These are phyloP conservation scores for Magnaporthales sp. DNA, from an alignment of 2,329 filamentous ascomycete species.

Conservation along the genomic window DNA sequence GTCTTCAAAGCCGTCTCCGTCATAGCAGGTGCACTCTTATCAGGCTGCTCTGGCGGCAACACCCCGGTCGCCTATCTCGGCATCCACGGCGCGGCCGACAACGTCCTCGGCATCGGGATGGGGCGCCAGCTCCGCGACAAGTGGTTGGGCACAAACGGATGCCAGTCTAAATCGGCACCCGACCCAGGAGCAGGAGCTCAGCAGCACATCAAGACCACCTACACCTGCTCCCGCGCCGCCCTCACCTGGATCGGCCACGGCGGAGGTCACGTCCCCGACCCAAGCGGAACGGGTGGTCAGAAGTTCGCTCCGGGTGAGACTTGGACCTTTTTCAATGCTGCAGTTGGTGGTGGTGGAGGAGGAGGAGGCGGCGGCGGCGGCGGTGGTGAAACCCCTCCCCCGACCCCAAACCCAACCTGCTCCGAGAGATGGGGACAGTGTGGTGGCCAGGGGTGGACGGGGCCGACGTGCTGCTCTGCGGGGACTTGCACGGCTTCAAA, in stretches of 20 bases:
- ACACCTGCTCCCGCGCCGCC: conserved; percentile 20
- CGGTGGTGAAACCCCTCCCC: too few relatives aligned
- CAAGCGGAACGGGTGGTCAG: background rate
- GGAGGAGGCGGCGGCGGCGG: too few relatives aligned
- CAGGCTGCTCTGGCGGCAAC: conserved; percentile 2
- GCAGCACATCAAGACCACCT: conserved; percentile 14
- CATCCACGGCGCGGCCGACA: conserved; percentile 16
- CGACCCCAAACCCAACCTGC: conserved; percentile 1
- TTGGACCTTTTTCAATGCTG: conserved; percentile 4
- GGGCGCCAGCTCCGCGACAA: conserved; percentile 25
- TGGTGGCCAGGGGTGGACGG: conserved; percentile 8
- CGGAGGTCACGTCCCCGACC: conserved; percentile 15
- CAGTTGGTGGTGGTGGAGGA: background rate
- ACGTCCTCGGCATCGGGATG: conserved; percentile 21
- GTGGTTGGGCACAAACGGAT: conserved; percentile 28
- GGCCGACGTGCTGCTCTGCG: background rate
- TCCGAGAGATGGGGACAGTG: conserved; percentile 8
- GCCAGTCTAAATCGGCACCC: conserved; percentile 16
- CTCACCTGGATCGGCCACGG: conserved; percentile 23
- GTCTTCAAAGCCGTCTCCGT: conserved; percentile 19
- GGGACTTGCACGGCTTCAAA: background rate
- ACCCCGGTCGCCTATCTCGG: conserved; percentile 3
- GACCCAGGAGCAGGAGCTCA: conserved; percentile 8
- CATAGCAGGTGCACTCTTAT: background rate
- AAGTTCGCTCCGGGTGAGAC: background rate